Evolutionary conservation across 257 asterid species (phyloP), one percentile per base, ranked within the genome.

Genomic region (Gardenia jasminoides): DNA sequence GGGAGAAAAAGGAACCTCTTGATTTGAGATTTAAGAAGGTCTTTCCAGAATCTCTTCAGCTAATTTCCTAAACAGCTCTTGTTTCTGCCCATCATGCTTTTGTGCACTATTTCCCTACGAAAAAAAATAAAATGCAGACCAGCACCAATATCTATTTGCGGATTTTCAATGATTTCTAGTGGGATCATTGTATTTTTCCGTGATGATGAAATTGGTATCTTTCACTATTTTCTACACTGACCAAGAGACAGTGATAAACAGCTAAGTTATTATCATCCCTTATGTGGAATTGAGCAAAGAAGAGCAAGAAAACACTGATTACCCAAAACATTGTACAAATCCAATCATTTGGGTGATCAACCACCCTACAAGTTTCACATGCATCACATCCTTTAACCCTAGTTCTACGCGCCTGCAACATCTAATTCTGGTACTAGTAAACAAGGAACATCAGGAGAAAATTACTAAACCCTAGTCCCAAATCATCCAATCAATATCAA

Each of bases 311-410:
- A 80, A 66, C 70, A 81, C 72, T 46, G 56, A 24, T 73, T 64
- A 76, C 81, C 78, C 61, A 72, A 83, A 78, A 81, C 68, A 85
- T 67, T 80, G 86, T 68, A 75, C 83, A 88, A 79, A 79, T 77
- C 84, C 86, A 88, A 84, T 90, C 85, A 83, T 86, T 87, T 78
- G 89, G 86, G 85, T 87, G 87, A 82, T 90, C 92, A 91, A 87
- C 90, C 7, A 87, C 91, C 87, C 87, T 87, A 87, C 89, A 85
- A 81, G 68, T 43, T 58, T 86, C 90, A 87, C 91, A 86, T 86
- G 87, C 90, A 83, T 76, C 90, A 87, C 86, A 82, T 85, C 81
- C 84, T 78, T 44, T 80, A 80, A 64, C 86, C 79, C 78, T 46
- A 70, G 46, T 58, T 74, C 67, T 39, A 69, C 15, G 47, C 46